Evolutionary conservation across 257 asterid species (phyloP), one percentile per base, ranked within the genome.

Genomic region (Marsdenia floribunda): DNA sequence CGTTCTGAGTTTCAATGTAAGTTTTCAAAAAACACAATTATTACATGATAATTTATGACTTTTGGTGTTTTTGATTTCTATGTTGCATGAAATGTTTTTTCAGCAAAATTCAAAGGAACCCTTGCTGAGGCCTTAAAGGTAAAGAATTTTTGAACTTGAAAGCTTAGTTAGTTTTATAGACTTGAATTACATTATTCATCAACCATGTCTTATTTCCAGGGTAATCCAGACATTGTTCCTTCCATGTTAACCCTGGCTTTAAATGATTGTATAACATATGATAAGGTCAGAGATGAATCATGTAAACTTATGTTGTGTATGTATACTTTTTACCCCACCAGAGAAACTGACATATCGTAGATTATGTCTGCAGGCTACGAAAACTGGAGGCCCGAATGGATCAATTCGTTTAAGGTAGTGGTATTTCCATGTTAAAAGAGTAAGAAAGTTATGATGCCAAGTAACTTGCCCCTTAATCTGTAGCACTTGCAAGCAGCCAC

Each of bases 371-470:
- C 90, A 95, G 98, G 96, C 96, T 63, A 89, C 97, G 78, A 95
- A 95, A 83, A 76, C 99, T 35, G 98, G 99, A 21, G 98, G 99
- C 70, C 87, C 99, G 78, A 95, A 92, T 81, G 99, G 97, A 83
- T 95, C 99, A 5, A 86, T 95, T 79, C 97, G 94, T 71, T 86
- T 92, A 72, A 92, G 99, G 99, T 95, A 90, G 61, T 72, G 60
- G 71, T 58, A 49, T 60, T 68, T 57, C 60, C 44, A 22, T 74
- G 50, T 12, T 24, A 50, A 44, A 21, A 22, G 38, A 49, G 40
- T 9, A 54, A 19, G 14, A 21, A 16, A 63, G 35, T 10, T 16
- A 16, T 16, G 24, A 21, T 37, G 52, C 46, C 37, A 12, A 64
- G 22, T 18, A 14, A 10, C 47, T 14, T 38, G 5, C 8, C 3